Evolutionary conservation across 2,329 filamentous ascomycete genomes (phyloP), one percentile per base, ranked within the genome.

Genomic region (Penicillium sp.): DNA sequence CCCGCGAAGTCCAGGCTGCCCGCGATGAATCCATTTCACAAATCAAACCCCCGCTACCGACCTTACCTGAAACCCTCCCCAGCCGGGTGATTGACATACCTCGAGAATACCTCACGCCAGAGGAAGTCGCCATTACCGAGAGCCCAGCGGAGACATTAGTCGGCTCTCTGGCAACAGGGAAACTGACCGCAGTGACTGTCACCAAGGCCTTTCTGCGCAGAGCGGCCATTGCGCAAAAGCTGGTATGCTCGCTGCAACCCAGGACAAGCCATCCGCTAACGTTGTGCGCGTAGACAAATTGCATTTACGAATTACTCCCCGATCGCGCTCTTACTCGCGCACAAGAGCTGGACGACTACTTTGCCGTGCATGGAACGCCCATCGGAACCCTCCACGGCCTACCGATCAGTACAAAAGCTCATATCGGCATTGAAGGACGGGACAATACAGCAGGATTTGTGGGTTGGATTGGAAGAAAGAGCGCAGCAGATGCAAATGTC

Each of bases 381-480:
- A 61, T 79, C 1, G 83, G 83, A 0, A 81, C 83, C 1, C 66
- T 82, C 0, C 79, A 80, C 52, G 79, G 79, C 17, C 65, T 85
- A 2, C 83, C 82, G 0, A 80, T 80, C 33, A 77, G 74, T 46
- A 69, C 78, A 20, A 80, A 69, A 45, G 67, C 59, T 33, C 62
- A 66, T 46, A 41, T 65, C 26, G 55, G 52, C 2, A 59, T 69
- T 43, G 60, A 65, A 54, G 65, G 52, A 23, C 44, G 64, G 18
- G 59, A 58, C 13, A 29, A 55, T 5, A 66, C 62, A 41, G 57
- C 56, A 10, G 66, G 63, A 2, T 70, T 64, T 32, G 59, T 71
- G 9, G 56, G 53, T 24, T 66, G 63, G 61, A 55, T 61, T 36
- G 59, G 65, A 21, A 50, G 54, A n/a, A 56, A 53, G n/a, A 58